A percentile compares a stretch with the other conserved stretches of the same genome.
phyloP scores from a whole-genome alignment of 768 basidiomycete genomes.

The Porpolomopsis calyptriformis region DNA sequence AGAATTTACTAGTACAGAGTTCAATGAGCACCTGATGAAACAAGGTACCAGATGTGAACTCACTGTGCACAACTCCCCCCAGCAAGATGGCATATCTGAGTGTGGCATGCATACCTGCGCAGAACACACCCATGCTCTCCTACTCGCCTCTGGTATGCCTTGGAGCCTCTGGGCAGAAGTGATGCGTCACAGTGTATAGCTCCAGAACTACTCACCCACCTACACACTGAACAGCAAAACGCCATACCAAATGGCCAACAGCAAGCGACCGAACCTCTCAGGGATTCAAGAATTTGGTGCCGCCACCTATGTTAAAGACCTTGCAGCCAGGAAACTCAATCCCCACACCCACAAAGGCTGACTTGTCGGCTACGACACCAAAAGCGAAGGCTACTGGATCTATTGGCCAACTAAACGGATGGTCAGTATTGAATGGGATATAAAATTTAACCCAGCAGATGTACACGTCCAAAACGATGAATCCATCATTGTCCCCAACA shows the following conservation, averaged over 20 bases:
- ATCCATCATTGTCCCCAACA: neutral
- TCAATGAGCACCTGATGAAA: conserved; percentile 15
- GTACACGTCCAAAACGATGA: neutral
- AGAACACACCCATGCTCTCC: conserved; percentile 19
- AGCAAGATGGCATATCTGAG: conserved; percentile 23
- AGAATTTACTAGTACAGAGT: conserved; percentile 6
- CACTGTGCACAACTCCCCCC: conserved; percentile 24
- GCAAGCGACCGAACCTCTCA: conserved; percentile 22
- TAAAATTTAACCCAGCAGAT: conserved; percentile 11
- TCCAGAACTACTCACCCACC: conserved; percentile 25
- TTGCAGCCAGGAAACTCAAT: conserved; percentile 16
- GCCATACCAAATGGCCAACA: conserved; percentile 19
- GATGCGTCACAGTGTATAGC: conserved; percentile 22
- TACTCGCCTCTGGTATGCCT: conserved; percentile 22
- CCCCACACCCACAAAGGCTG: conserved; percentile 8
- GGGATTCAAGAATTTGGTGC: conserved; percentile 12
- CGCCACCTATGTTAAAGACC: neutral
- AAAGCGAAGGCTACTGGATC: conserved; percentile 19
- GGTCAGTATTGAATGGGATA: conserved; percentile 20
- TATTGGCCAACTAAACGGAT: conserved; percentile 19
- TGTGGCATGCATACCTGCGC: conserved; percentile 18
- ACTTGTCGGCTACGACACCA: conserved; percentile 18
- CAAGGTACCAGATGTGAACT: conserved; percentile 23
- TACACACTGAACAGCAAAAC: conserved; percentile 19
- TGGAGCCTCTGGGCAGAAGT: conserved; percentile 30